Conservation (phyloP, 2,329 filamentous ascomycete species). For the Verticillium dahliae region DNA sequence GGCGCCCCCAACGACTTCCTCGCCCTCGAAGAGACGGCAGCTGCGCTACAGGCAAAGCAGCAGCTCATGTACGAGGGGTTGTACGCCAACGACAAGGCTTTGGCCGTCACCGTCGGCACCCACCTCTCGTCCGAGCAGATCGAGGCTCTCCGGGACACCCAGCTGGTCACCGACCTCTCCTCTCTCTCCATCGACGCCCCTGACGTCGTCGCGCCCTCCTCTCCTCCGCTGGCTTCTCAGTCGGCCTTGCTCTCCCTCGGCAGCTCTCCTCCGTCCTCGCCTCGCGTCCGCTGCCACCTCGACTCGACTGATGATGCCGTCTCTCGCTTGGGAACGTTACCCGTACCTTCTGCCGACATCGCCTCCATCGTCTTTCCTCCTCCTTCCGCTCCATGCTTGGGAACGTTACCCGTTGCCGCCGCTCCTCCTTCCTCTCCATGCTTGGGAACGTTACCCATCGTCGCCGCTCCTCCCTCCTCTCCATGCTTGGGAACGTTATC, state of each 20-base stretch:
- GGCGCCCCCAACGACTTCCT: neutral
- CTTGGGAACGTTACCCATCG: neutral
- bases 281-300: neutral
- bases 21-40: neutral
- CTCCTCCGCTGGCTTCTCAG: neutral
- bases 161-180: neutral
- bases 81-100: neutral
- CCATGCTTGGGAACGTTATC: neutral
- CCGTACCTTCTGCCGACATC: neutral
- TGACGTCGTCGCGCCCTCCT: neutral
- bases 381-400: neutral
- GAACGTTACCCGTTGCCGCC: neutral
- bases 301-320: neutral
- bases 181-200: neutral
- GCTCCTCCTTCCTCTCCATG: neutral
- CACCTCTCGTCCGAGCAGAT: neutral
- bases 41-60: neutral
- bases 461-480: neutral
- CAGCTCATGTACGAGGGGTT: neutral
- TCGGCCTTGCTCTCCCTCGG: neutral
- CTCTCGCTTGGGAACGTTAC: neutral
- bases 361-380: neutral
- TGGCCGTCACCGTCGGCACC: neutral
- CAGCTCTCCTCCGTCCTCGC: neutral
- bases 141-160: neutral